Conservation (phyloP, 2,329 filamentous ascomycete species). For the Ophiostoma sp. region DNA sequence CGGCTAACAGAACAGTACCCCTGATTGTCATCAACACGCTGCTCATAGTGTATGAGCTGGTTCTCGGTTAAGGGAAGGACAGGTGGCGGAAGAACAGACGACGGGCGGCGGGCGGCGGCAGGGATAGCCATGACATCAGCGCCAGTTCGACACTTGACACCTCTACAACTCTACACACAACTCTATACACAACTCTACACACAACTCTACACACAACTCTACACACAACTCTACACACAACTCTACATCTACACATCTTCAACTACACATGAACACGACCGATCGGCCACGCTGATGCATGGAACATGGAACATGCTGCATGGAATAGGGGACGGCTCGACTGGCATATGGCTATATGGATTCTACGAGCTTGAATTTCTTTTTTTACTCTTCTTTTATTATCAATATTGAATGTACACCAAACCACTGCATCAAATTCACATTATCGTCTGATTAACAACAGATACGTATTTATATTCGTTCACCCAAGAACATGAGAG, state of each 20-base stretch:
- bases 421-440: not conserved
- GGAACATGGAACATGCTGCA: not conserved
- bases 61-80: constrained; percentile 55
- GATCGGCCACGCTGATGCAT: not conserved
- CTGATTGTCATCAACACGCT: constrained; percentile 76
- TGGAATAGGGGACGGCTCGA: not conserved
- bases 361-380: not conserved
- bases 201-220: not conserved
- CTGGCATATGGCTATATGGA: not conserved
- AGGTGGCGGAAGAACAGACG: not conserved
- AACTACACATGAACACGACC: not conserved
- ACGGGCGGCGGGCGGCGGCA: not conserved
- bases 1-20: constrained; percentile 55
- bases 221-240: not conserved
- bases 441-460: not conserved
- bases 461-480: not conserved
- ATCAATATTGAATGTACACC: not conserved
- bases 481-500: constrained; percentile 9
- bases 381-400: not conserved
- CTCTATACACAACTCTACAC: not conserved
- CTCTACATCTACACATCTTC: not conserved
- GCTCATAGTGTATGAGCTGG: constrained; percentile 76
- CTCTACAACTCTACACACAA: not conserved
- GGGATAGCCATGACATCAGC: not conserved
- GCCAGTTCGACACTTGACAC: not conserved